Conservation (phyloP, 805 yeast species). For the Spathaspora arborariae region DNA sequence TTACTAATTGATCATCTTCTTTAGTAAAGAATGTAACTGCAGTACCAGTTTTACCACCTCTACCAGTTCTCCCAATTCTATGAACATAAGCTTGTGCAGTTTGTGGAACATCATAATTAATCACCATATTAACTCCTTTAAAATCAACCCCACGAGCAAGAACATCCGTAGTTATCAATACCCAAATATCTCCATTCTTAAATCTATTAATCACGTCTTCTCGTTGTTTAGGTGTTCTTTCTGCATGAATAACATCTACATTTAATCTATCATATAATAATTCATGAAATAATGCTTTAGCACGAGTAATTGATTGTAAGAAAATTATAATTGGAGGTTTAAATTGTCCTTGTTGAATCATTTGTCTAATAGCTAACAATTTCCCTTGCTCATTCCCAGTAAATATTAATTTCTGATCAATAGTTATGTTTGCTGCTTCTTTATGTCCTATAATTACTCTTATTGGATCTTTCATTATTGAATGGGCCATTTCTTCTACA, state of each 20-base stretch:
- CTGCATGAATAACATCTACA: slow-evolving; percentile 95
- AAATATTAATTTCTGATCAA: slow-evolving; percentile 77
- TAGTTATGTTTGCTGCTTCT: slow-evolving; percentile 83
- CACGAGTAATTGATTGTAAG: slow-evolving; percentile 87
- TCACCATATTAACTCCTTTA: slow-evolving; percentile 90
- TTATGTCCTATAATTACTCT: slow-evolving; percentile 89
- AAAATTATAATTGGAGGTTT: slow-evolving; percentile 92
- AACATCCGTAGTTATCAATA: slow-evolving; percentile 93
- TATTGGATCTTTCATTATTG: slow-evolving; percentile 81
- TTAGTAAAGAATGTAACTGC: slow-evolving; percentile 94
- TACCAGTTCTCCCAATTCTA: slow-evolving; percentile 97
- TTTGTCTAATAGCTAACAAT: slow-evolving; percentile 82
- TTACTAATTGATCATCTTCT: slow-evolving; percentile 72
- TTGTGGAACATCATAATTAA: slow-evolving; percentile 94
- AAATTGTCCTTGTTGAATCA: slow-evolving; percentile 79
- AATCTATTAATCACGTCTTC: slow-evolving; percentile 79
- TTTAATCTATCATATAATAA: slow-evolving; percentile 85
- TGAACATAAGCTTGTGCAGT: slow-evolving; percentile 94
- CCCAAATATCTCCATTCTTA: slow-evolving; percentile 91
- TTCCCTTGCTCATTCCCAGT: slow-evolving; percentile 98
- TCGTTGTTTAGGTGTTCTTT: slow-evolving; percentile 84
- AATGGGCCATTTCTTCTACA: slow-evolving; percentile 82
- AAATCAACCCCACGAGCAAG: slow-evolving; percentile 96
- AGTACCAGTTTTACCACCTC: slow-evolving; percentile 83
- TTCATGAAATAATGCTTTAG: slow-evolving; percentile 93